Evolutionary conservation across 306 rosid genomes (phyloP), one percentile per base, ranked within the genome.

Genomic region (Fagus sylvatica): DNA sequence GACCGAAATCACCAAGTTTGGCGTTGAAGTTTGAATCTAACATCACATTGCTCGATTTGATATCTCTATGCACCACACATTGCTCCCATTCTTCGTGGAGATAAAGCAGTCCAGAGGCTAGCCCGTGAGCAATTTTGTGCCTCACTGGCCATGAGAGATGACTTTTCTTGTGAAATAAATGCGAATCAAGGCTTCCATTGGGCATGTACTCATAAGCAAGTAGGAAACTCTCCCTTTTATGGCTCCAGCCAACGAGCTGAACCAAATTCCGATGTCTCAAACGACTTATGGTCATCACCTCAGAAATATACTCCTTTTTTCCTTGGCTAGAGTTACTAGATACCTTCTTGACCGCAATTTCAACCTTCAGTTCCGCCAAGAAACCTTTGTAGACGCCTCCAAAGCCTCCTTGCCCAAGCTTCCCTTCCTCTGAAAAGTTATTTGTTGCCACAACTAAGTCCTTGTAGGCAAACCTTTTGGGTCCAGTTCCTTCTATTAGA

Each of bases 331-430:
- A 85, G 40, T 67, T 13, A 30, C 73, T 72, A 39, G 87, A 82
- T 13, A 78, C 61, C 64, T 74, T 83, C 80, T 88, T 88, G 7
- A 88, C 76, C 8, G 89, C 91, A 40, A 83, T 87, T 48, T 64
- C 48, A 19, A 75, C 53, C 43, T 84, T 73, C 19, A 65, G 17
- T 6, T 78, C 71, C 43, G 54, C 69, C 7, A 85, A 22, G 15
- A 66, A 78, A 3, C 91, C 91, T 73, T 57, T 80, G 39, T 83
- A 85, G 12, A 88, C 87, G 4, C 71, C 79, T 6, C 91, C 89
- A 79, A 88, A 88, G 10, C 89, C 87, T 6, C 89, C 89, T 39
- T 76, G 72, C 0, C 89, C 91, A 5, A 88, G 86, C 55, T 85
- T 88, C 5, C 54, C 51, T 5, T 49, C 32, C 43, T 80, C 87